A percentile compares a stretch with the other conserved stretches of the same genome.
Evolutionary conservation across 345 rosid species (phyloP).

Genomic region (Noccaea bulbosa): DNA sequence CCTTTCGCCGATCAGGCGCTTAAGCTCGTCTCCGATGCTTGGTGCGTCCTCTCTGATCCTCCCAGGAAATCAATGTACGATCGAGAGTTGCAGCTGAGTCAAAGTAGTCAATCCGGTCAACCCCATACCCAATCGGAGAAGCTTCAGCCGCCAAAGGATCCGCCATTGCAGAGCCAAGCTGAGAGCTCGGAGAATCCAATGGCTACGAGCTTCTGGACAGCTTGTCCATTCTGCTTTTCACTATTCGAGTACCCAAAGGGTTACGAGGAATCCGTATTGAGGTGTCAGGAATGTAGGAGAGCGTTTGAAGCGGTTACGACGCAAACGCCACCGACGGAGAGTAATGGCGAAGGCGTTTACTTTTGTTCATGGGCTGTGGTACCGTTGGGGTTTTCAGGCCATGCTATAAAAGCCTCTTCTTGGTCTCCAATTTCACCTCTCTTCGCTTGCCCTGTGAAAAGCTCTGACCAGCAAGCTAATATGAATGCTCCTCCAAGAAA

Average conservation of each 20-base stretch:
- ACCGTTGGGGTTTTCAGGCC: slow-evolving; percentile 60
- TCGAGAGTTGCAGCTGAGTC: slow-evolving; percentile 60
- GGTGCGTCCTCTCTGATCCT: slow-evolving; percentile 71
- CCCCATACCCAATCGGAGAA: slow-evolving; percentile 45
- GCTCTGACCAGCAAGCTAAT: slow-evolving; percentile 7
- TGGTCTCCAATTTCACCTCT: slow-evolving; percentile 76
- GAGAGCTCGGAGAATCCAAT: slow-evolving; percentile 18
- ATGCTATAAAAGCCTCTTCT: slow-evolving; percentile 28
- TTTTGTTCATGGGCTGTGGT: slow-evolving; percentile 70
- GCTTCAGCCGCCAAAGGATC: not conserved
- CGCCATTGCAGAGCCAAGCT: slow-evolving; percentile 50
- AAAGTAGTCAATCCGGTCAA: slow-evolving; percentile 33
- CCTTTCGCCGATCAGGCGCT: slow-evolving; percentile 77
- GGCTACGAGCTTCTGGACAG: slow-evolving; percentile 72
- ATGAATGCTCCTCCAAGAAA: slow-evolving; percentile 33
- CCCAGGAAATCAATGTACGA: slow-evolving; percentile 67
- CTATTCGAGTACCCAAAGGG: slow-evolving; percentile 71
- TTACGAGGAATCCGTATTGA: slow-evolving; percentile 69
- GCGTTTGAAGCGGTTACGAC: slow-evolving; percentile 74
- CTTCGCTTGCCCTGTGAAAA: slow-evolving; percentile 47
- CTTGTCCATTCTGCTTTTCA: slow-evolving; percentile 76
- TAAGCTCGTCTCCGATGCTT: slow-evolving; percentile 75
- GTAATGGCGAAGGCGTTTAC: slow-evolving; percentile 50
- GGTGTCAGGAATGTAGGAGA: slow-evolving; percentile 72
- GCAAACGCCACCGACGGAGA: slow-evolving; percentile 63